Conservation (phyloP, 768 basidiomycete genomes). For the Tephrocybe rancida region DNA sequence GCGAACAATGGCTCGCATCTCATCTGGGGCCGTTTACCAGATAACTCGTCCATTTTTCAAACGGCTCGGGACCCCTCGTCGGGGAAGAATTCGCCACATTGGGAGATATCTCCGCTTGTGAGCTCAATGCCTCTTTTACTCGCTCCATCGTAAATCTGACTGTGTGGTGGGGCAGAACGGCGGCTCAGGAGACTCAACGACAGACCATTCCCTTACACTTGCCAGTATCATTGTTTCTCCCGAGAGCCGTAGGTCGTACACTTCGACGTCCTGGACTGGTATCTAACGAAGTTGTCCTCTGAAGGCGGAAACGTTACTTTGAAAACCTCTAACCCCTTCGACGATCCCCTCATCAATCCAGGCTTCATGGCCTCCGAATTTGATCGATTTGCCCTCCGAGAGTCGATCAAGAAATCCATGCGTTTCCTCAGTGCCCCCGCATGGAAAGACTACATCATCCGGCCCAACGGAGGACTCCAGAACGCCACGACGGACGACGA, state of each 20-base stretch:
- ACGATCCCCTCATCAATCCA: slow-evolving; percentile 33
- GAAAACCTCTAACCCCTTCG: neutral
- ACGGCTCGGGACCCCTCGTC: neutral
- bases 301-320: neutral
- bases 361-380: slow-evolving; percentile 33
- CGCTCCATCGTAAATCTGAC: neutral
- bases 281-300: neutral
- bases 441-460: slow-evolving; percentile 24
- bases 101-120: neutral
- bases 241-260: neutral
- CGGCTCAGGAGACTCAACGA: neutral
- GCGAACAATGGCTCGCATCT: neutral
- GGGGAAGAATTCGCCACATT: slow-evolving; percentile 2
- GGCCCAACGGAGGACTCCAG: slow-evolving; percentile 15
- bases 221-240: neutral
- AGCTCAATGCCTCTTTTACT: neutral
- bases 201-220: neutral
- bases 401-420: slow-evolving; percentile 19
- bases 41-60: neutral
- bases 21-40: neutral
- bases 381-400: slow-evolving; percentile 21
- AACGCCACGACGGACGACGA: slow-evolving; percentile 20
- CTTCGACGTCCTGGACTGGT: neutral
- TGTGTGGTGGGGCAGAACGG: neutral
- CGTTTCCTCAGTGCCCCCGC: slow-evolving; percentile 18